Conservation (phyloP, 1,139 yeast genomes). For the Blastobotrys capitulatus region DNA sequence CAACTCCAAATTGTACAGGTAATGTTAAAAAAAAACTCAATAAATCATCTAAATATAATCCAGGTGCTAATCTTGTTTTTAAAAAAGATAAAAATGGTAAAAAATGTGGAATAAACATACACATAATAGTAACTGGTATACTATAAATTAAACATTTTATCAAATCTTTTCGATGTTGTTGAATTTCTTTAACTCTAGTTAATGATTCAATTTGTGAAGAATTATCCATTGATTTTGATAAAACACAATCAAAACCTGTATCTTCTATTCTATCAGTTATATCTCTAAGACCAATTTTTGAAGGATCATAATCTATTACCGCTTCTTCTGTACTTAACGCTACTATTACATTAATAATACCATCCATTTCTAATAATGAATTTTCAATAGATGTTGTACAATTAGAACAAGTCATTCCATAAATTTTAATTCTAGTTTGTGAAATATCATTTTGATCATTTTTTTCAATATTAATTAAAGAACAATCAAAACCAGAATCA, state of each 20-base stretch:
- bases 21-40: slow-evolving; percentile 58
- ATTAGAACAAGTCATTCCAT: slow-evolving; percentile 60
- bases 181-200: slow-evolving; percentile 64
- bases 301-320: slow-evolving; percentile 41
- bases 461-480: slow-evolving; percentile 1
- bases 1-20: slow-evolving; percentile 67
- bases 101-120: slow-evolving; percentile 42
- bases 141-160: slow-evolving; percentile 50
- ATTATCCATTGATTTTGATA: slow-evolving; percentile 41
- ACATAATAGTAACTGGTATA: slow-evolving; percentile 54
- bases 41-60: slow-evolving; percentile 42
- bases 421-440: slow-evolving; percentile 35
- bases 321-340: slow-evolving; percentile 42
- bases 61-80: slow-evolving; percentile 27
- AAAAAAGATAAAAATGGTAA: slow-evolving; percentile 25
- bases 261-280: slow-evolving; percentile 47
- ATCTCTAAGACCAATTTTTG: slow-evolving; percentile 49
- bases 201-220: slow-evolving; percentile 64
- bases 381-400: slow-evolving; percentile 49
- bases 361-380: slow-evolving; percentile 40
- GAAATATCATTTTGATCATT: not conserved
- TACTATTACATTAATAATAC: slow-evolving; percentile 43
- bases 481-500: slow-evolving; percentile 69
- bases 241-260: slow-evolving; percentile 45
- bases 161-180: slow-evolving; percentile 59